Evolutionary conservation across 2,329 filamentous ascomycete species (phyloP), one percentile per base, ranked within the genome.

Genomic region (Penicillium sp.): DNA sequence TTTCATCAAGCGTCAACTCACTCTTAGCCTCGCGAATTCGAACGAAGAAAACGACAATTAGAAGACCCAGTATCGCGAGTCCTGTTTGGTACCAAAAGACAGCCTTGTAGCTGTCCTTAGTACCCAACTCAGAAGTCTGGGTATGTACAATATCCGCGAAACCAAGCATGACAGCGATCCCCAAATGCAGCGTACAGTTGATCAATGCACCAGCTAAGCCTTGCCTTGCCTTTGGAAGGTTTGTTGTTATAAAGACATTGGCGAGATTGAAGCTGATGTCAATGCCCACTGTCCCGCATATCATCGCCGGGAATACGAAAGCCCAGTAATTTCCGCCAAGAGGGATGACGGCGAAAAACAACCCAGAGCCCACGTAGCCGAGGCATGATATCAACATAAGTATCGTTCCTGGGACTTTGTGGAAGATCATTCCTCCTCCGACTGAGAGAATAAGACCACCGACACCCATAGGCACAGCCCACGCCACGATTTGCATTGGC

Each of bases 231-330:
- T 78, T 77, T 0, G 88, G 87, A 59, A 91, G 77, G 15, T 82
- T 83, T 0, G 88, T 91, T 0, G 88, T 91, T 68, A 91, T 88
- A 72, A 89, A 92, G 56, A 92, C 82, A 64, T 88, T 91, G 18
- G 86, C 83, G 1, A 91, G 82, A 65, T 87, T 90, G 73, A 87
- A 91, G 7, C 84, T 85, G 52, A 91, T 84, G 65, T 93, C 89
- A 56, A 91, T 85, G 18, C 86, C 88, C 34, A 91, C 77, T 0
- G 89, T 92, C 13, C 80, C 81, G 59, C 85, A 83, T 4, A 82
- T 72, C 76, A 79, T 80, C 2, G 73, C 56, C 39, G 88, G 86
- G 65, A 92, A 90, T 23, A 90, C 79, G 65, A 82, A 91, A 0
- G 86, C 82, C 89, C 89, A 93, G 77, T 88, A 88, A 42, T 76